Evolutionary conservation across 2,329 filamentous ascomycete species (phyloP).

Genomic region (Colletotrichum gigasporum): DNA sequence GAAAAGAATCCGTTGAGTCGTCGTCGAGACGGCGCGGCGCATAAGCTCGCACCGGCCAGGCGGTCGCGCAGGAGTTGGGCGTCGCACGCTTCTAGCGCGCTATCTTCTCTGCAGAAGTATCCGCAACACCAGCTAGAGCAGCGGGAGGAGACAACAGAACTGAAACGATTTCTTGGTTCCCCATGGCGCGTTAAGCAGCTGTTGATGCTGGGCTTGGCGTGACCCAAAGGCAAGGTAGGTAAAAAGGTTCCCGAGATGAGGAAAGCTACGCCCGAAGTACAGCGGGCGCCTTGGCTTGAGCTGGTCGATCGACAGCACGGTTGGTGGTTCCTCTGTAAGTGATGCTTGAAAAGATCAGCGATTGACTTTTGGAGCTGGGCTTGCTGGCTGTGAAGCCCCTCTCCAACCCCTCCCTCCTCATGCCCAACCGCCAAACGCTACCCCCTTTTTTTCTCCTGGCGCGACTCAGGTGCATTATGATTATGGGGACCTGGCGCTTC

Average conservation of each 20-base stretch:
- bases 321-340: not conserved
- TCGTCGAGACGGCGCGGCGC: not conserved
- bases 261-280: not conserved
- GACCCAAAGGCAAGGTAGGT: not conserved
- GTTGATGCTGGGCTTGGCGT: not conserved
- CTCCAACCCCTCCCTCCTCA: not conserved
- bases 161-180: slow-evolving; percentile 11
- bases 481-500: not conserved
- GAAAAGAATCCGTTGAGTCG: not conserved
- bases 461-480: not conserved
- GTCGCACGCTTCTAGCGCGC: not conserved
- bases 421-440: not conserved
- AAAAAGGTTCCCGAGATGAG: not conserved
- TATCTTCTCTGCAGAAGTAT: too few species aligned
- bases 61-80: not conserved
- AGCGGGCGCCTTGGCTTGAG: not conserved
- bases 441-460: not conserved
- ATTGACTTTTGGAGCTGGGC: slow-evolving; percentile 25
- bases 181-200: not conserved
- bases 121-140: not conserved
- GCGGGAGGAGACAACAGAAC: not conserved
- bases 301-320: not conserved
- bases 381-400: slow-evolving; percentile 12
- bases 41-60: not conserved
- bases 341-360: slow-evolving; percentile 10